Base-by-base conservation (phyloP, 164 flowering plant genomes). In the Tetrastigma voinierianum region DNA sequence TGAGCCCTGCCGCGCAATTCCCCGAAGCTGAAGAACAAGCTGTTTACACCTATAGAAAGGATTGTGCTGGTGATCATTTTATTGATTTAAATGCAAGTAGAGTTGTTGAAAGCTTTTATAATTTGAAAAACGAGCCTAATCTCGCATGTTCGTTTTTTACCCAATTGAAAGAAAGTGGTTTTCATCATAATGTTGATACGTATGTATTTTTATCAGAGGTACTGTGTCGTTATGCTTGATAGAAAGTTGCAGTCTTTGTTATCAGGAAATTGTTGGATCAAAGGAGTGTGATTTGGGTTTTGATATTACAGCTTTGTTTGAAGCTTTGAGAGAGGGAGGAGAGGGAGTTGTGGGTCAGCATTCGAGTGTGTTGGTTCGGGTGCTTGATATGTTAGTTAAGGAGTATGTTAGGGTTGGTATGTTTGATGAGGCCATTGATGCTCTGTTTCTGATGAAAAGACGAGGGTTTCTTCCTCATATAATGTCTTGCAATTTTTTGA, bases 391-490 rank as follows among this genome's bases (percentile, higher is more conserved):
- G 7, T 67, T 89, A 61, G 64, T 93, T 16, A 91, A 86, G 81
- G 80, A 71, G 25, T 91, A 79, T 81, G 83, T 46, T 47, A 68
- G 65, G 57, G 23, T 62, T 44, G 73, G 73, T 7, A 82, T 82
- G 93, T 88, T 86, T 71, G 85, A 83, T 62, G 89, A 88, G 61
- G 95, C 88, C 10, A 72, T 80, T 44, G 83, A 83, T 63, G 49
- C 73, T 32, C 67, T 87, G 32, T 85, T 85, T 20, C 75, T 60
- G 23, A 65, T 72, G 9, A 62, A 64, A 51, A 65, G 79, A 24
- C 59, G 48, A 47, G 85, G 86, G 10, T 68, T 78, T 69, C 61
- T 79, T 16, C 89, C 87, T 0, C 67, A 60, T 72, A 70, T 88
- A 45, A 66, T 65, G 46, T 54, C 89, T 1, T 89, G 84, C 67